These are phyloP conservation scores for Pseudogymnoascus sp. DNA, from an alignment of 2,329 filamentous ascomycete species.

Conservation along the genomic window DNA sequence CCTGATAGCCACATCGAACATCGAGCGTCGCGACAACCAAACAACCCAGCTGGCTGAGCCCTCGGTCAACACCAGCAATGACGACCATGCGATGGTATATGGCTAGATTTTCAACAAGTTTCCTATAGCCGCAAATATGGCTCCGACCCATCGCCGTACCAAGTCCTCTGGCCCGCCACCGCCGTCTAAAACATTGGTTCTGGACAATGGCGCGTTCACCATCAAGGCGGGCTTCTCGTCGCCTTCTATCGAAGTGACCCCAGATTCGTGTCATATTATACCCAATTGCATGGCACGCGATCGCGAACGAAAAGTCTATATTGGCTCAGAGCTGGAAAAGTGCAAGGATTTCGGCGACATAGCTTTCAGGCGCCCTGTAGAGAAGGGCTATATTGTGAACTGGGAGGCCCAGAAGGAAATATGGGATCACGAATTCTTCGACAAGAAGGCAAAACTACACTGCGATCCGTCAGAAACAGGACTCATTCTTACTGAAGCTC, in stretches of 20 bases:
- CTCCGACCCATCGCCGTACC: constrained; percentile 35
- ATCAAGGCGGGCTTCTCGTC: constrained; percentile 76
- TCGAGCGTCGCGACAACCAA: neutral
- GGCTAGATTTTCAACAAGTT: neutral
- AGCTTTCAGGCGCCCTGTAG: constrained; percentile 77
- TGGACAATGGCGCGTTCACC: constrained; percentile 89
- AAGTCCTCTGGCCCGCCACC: constrained; percentile 44
- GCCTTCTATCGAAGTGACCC: constrained; percentile 28
- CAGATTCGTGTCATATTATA: constrained; percentile 58
- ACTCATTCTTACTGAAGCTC: constrained; percentile 75
- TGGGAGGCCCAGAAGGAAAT: constrained; percentile 96
- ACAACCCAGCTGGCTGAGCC: neutral
- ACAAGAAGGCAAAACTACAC: constrained; percentile 54
- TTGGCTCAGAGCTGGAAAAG: constrained; percentile 68
- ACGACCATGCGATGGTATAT: neutral
- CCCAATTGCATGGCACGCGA: constrained; percentile 86
- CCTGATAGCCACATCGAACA: neutral
- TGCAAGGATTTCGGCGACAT: constrained; percentile 88
- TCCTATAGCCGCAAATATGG: constrained; percentile 21
- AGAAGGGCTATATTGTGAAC: constrained; percentile 90
- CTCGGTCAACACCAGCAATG: constrained; percentile 4
- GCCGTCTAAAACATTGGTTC: constrained; percentile 64
- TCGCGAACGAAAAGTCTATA: constrained; percentile 69
- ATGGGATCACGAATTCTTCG: constrained; percentile 85
- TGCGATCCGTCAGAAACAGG: constrained; percentile 78